phyloP scores from a whole-genome alignment of 2,329 filamentous ascomycete genomes.

The Stachybotrys elegans region DNA sequence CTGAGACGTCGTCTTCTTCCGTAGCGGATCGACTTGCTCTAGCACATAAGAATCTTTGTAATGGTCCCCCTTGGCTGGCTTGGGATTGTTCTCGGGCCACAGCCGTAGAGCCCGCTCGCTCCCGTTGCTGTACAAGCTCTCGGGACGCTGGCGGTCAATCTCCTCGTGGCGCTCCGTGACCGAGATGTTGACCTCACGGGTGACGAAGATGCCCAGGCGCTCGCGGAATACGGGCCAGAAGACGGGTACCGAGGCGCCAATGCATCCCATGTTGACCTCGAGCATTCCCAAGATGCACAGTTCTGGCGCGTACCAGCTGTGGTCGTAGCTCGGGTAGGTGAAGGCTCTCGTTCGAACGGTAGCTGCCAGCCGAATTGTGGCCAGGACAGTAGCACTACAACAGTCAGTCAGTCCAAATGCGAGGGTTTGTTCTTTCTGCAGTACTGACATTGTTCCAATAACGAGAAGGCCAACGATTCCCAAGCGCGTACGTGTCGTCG shows the following conservation, averaged over 20 bases:
- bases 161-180: not conserved
- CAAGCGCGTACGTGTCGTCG: not conserved
- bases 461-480: conserved; percentile 1
- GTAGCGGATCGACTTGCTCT: not conserved
- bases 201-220: conserved; percentile 19
- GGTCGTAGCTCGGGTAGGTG: conserved; percentile 17
- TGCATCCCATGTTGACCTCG: conserved; percentile 20
- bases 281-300: conserved; percentile 14
- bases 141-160: not conserved
- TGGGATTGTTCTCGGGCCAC: not conserved
- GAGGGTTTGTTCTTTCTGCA: too few species aligned
- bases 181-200: conserved; percentile 16
- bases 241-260: conserved; percentile 20
- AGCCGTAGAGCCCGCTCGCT: not conserved
- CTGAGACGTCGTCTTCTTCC: not conserved
- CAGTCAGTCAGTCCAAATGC: too few species aligned
- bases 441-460: conserved; percentile 1
- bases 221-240: conserved; percentile 22
- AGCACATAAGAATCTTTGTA: not conserved
- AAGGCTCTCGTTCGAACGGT: conserved; percentile 13
- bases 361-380: conserved; percentile 12
- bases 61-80: not conserved
- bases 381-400: not conserved
- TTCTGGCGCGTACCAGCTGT: conserved; percentile 19
- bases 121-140: not conserved